Evolutionary conservation across 306 rosid species (phyloP).

Genomic region (Trifolium repens): DNA sequence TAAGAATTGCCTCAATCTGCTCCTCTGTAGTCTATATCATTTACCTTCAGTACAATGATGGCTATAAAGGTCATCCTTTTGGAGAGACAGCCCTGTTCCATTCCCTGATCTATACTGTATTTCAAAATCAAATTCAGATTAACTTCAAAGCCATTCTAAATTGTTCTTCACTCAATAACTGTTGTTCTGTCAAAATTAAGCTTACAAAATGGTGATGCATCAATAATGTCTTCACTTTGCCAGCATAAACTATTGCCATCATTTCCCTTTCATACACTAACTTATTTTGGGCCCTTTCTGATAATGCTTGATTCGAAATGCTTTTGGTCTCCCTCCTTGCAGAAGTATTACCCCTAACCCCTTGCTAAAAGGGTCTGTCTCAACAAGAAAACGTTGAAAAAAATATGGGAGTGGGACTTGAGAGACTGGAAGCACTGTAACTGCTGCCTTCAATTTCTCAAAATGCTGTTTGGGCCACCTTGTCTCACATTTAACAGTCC

Average conservation of each 20-base stretch:
- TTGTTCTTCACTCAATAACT: neutral
- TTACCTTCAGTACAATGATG: neutral
- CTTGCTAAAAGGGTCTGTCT: neutral
- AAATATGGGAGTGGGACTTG: neutral
- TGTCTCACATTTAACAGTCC: neutral
- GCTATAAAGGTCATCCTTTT: neutral
- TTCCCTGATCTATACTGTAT: neutral
- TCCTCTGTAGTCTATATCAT: neutral
- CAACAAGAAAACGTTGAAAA: neutral
- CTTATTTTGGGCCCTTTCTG: neutral
- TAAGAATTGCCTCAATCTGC: neutral
- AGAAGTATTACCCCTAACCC: neutral
- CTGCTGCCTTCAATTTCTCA: neutral
- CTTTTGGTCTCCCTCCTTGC: slow-evolving; percentile 1
- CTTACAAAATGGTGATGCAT: neutral
- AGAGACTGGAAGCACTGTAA: neutral
- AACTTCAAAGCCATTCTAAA: neutral
- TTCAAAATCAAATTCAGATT: neutral
- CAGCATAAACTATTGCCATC: neutral
- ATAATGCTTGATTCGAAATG: neutral
- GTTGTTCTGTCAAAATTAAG: neutral
- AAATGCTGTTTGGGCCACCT: neutral
- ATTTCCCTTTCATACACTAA: neutral
- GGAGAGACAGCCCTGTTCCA: neutral
- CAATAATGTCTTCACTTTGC: neutral